phyloP scores from a whole-genome alignment of 495 filamentous ascomycete genomes.

The Penicillium cosmopolitanum region DNA sequence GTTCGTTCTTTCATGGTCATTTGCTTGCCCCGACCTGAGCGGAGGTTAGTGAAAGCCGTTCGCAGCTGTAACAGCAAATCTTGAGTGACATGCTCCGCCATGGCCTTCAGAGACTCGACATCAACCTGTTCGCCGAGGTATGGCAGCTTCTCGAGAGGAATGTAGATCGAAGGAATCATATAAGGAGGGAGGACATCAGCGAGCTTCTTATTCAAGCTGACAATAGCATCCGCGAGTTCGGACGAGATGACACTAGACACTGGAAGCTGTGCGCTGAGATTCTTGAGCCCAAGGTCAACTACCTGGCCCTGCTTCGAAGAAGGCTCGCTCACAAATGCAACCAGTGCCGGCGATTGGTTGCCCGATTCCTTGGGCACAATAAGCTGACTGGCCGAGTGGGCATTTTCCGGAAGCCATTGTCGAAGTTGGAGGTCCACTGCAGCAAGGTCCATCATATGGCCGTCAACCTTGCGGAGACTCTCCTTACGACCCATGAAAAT shows the following conservation, averaged over 20 bases:
- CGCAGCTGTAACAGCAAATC: constrained; percentile 19
- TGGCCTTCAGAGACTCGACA: not conserved
- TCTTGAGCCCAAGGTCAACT: constrained; percentile 6
- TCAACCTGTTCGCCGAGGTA: constrained; percentile 4
- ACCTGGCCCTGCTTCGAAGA: not conserved
- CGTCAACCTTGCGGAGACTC: constrained; percentile 12
- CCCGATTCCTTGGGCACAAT: constrained; percentile 7
- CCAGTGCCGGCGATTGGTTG: constrained; percentile 10
- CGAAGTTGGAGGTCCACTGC: constrained; percentile 11
- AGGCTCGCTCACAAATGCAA: constrained; percentile 15
- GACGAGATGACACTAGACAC: constrained; percentile 15
- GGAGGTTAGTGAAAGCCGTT: constrained; percentile 18
- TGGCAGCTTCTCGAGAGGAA: constrained; percentile 26
- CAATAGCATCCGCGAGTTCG: constrained; percentile 22
- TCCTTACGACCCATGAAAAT: constrained; percentile 15
- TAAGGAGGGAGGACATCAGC: constrained; percentile 36
- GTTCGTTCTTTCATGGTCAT: constrained; percentile 34
- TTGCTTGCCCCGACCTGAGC: constrained; percentile 12
- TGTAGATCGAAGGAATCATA: constrained; percentile 33
- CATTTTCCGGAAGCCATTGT: constrained; percentile 1
- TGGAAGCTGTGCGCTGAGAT: not conserved
- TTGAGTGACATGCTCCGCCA: constrained; percentile 21
- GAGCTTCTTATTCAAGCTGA: constrained; percentile 32
- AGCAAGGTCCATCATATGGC: constrained; percentile 15
- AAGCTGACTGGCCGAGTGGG: constrained; percentile 5